phyloP scores from a whole-genome alignment of 768 basidiomycete species.

The Tephrocybe sp. region DNA sequence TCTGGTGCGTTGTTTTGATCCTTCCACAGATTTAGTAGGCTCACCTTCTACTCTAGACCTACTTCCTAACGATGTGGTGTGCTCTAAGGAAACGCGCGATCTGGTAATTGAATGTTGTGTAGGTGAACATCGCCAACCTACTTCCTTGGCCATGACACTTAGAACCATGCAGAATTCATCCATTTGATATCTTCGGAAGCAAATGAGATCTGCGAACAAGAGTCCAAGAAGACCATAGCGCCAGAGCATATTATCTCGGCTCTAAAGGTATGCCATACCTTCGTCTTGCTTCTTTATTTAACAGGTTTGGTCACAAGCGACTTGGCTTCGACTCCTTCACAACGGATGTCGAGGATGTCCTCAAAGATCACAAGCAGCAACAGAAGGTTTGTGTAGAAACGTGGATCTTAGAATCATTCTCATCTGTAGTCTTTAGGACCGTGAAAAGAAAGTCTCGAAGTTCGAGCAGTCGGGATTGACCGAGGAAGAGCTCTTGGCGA shows the following conservation, averaged over 20 bases:
- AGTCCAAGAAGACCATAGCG: conserved; percentile 98
- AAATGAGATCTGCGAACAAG: conserved; percentile 97
- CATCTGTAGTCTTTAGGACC: conserved; percentile 57
- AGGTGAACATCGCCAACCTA: conserved; percentile 63
- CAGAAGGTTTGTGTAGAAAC: conserved; percentile 65
- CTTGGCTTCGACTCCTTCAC: conserved; percentile 94
- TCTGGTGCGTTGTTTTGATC: conserved; percentile 52
- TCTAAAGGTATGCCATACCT: conserved; percentile 61
- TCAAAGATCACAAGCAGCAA: conserved; percentile 96
- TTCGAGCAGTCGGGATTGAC: conserved; percentile 86
- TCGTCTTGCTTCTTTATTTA: conserved; percentile 5
- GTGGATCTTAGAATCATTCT: background rate
- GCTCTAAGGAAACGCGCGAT: conserved; percentile 96
- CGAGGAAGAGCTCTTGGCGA: conserved; percentile 83
- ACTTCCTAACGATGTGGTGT: conserved; percentile 82
- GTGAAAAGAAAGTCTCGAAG: conserved; percentile 91
- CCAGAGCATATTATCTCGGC: conserved; percentile 96
- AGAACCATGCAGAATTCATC: conserved; percentile 79
- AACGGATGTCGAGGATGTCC: conserved; percentile 85
- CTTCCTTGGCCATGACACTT: conserved; percentile 7
- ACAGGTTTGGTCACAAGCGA: conserved; percentile 45
- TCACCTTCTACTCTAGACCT: conserved; percentile 57
- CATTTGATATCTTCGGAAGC: conserved; percentile 97
- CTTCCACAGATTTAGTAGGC: background rate
- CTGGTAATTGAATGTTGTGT: conserved; percentile 98